Conservation (phyloP, 257 asterid genomes). For the Ehretia macrophylla region DNA sequence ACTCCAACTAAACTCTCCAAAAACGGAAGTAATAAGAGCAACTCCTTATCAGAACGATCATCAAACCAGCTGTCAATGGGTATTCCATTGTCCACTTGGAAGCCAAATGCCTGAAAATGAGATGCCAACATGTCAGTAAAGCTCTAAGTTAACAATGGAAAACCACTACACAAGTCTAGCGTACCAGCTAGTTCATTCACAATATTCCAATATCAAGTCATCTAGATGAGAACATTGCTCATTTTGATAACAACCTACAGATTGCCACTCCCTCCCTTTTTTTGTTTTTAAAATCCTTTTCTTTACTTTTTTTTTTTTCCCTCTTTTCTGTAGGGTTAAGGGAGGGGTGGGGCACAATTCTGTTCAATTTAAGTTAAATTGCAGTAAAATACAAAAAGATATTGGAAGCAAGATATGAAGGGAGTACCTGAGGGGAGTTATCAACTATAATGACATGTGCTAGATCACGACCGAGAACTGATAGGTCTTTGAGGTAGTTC, state of each 20-base stretch:
- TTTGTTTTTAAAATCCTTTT: not conserved
- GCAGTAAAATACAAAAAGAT: not conserved
- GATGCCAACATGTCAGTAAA: not conserved
- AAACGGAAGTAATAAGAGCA: slow-evolving; percentile 69
- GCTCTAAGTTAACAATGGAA: not conserved
- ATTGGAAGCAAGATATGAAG: not conserved
- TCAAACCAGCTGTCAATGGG: slow-evolving; percentile 99
- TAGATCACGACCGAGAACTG: slow-evolving; percentile 98
- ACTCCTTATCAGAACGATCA: slow-evolving; percentile 62
- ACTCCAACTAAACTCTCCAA: slow-evolving; percentile 78
- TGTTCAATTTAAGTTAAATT: not conserved
- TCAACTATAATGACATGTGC: slow-evolving; percentile 77
- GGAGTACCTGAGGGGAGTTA: slow-evolving; percentile 94
- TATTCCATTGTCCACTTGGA: slow-evolving; percentile 97
- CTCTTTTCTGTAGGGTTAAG: not conserved
- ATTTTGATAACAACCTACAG: too few species aligned
- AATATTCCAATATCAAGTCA: too few species aligned
- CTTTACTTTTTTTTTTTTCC: too few species aligned
- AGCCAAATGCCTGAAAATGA: slow-evolving; percentile 78
- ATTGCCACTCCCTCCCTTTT: too few species aligned
- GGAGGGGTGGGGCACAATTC: not conserved
- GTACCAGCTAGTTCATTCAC: too few species aligned
- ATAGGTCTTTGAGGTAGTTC: slow-evolving; percentile 85
- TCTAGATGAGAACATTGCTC: too few species aligned
- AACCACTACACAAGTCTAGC: not conserved